phyloP scores from a whole-genome alignment of 495 filamentous ascomycete genomes.

The Penicillium pancosmium region DNA sequence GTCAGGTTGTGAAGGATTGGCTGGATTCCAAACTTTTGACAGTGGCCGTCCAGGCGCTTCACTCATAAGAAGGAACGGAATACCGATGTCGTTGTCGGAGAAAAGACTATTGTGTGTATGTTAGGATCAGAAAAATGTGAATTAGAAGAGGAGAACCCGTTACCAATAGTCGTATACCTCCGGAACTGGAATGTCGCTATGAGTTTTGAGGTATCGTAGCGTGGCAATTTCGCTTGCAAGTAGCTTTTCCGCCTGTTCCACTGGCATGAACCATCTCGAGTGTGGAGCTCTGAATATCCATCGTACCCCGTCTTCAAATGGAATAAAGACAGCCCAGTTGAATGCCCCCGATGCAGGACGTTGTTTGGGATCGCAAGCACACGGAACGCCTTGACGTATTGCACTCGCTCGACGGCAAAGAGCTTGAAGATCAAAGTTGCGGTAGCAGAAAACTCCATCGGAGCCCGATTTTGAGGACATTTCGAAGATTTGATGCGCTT shows the following conservation, averaged over 20 bases:
- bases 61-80: conserved; percentile 33
- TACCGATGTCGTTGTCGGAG: conserved; percentile 25
- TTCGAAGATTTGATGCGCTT: not conserved
- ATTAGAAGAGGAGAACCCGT: not conserved
- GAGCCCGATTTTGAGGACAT: not conserved
- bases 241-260: conserved; percentile 23
- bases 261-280: conserved; percentile 13
- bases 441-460: conserved; percentile 20
- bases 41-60: conserved; percentile 29
- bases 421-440: conserved; percentile 25
- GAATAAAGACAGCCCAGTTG: conserved; percentile 32
- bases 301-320: conserved; percentile 28
- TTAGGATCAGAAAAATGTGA: conserved; percentile 6
- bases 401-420: conserved; percentile 24
- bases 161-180: conserved; percentile 27
- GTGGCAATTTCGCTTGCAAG: conserved; percentile 30
- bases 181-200: conserved; percentile 35
- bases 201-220: conserved; percentile 24
- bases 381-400: conserved; percentile 24
- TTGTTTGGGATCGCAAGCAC: conserved; percentile 26
- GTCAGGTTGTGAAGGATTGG: conserved; percentile 14
- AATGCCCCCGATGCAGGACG: conserved; percentile 29
- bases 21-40: conserved; percentile 20
- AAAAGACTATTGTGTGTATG: conserved; percentile 18
- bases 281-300: conserved; percentile 34